Conservation (phyloP, 139 green algal genomes). For the Trebouxia sp. region DNA sequence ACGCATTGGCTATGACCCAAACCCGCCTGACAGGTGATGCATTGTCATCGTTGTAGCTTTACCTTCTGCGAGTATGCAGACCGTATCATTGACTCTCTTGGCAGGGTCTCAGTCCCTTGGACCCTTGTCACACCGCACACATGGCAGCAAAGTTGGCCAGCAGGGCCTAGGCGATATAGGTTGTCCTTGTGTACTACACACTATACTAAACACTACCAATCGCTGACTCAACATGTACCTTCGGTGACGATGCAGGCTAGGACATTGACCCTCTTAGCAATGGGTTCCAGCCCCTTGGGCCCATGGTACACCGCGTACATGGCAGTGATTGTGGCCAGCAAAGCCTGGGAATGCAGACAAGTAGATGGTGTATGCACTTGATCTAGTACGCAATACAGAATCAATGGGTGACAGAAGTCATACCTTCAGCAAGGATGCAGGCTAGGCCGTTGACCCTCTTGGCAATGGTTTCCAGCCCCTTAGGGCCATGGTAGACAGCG, state of each 20-base stretch:
- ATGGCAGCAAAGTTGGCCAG: conserved; percentile 98
- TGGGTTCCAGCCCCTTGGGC: conserved; percentile 89
- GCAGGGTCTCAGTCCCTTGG: conserved; percentile 86
- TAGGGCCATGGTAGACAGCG: conserved; percentile 96
- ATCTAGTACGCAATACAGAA: no score
- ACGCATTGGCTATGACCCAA: conserved; percentile 98
- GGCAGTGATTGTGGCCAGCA: conserved; percentile 97
- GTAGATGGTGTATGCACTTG: no score
- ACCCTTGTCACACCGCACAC: conserved; percentile 98
- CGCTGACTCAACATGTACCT: no score
- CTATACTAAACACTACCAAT: no score
- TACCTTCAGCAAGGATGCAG: conserved; percentile 79
- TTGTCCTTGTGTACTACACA: conserved; percentile 99
- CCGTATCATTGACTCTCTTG: conserved; percentile 81
- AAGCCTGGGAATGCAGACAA: conserved; percentile 89
- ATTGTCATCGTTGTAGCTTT: not conserved
- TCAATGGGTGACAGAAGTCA: no score
- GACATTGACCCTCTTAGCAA: conserved; percentile 85
- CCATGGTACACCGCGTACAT: conserved; percentile 99
- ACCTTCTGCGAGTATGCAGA: conserved; percentile 81
- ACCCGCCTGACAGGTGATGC: no score
- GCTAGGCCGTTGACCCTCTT: conserved; percentile 86
- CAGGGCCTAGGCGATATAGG: conserved; percentile 97
- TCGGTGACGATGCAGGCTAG: conserved; percentile 83
- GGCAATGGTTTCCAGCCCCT: conserved; percentile 92